phyloP scores from a whole-genome alignment of 805 yeast species.

The Candida namnaoensis region DNA sequence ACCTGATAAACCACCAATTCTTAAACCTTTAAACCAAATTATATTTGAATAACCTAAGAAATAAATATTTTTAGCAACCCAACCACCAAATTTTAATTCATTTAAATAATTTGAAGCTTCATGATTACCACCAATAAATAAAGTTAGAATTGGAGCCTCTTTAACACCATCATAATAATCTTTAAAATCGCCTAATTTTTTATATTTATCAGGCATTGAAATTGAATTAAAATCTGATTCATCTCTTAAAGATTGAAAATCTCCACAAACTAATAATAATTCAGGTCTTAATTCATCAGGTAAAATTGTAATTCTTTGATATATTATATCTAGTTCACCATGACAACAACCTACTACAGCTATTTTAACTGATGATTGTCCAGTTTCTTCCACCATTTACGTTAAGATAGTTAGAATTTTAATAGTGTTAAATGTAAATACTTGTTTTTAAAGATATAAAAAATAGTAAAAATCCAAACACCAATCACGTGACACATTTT shows the following conservation, averaged over 20 bases:
- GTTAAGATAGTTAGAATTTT: too few relatives aligned
- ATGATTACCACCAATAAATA: slow-evolving; percentile 93
- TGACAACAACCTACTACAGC: slow-evolving; percentile 92
- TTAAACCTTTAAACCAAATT: slow-evolving; percentile 65
- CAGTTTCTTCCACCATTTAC: too few relatives aligned
- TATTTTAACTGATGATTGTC: slow-evolving; percentile 20
- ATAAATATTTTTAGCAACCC: slow-evolving; percentile 84
- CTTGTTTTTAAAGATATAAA: too few relatives aligned
- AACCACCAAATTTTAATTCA: slow-evolving; percentile 79
- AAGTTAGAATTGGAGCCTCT: slow-evolving; percentile 65
- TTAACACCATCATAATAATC: slow-evolving; percentile 53
- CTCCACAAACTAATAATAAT: slow-evolving; percentile 78
- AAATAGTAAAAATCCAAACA: too few relatives aligned
- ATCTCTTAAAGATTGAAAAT: slow-evolving; percentile 75
- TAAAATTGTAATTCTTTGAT: slow-evolving; percentile 22
- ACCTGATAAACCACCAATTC: slow-evolving; percentile 81
- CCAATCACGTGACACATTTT: too few relatives aligned
- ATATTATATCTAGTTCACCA: slow-evolving; percentile 62
- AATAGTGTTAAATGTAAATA: too few relatives aligned
- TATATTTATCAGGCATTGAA: slow-evolving; percentile 75
- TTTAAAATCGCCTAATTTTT: slow-evolving; percentile 69
- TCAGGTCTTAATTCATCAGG: slow-evolving; percentile 30
- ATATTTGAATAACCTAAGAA: slow-evolving; percentile 75
- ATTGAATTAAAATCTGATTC: slow-evolving; percentile 56
- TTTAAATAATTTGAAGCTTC: slow-evolving; percentile 76